phyloP scores from a whole-genome alignment of 2,329 filamentous ascomycete species.

The Exophiala sp. region DNA sequence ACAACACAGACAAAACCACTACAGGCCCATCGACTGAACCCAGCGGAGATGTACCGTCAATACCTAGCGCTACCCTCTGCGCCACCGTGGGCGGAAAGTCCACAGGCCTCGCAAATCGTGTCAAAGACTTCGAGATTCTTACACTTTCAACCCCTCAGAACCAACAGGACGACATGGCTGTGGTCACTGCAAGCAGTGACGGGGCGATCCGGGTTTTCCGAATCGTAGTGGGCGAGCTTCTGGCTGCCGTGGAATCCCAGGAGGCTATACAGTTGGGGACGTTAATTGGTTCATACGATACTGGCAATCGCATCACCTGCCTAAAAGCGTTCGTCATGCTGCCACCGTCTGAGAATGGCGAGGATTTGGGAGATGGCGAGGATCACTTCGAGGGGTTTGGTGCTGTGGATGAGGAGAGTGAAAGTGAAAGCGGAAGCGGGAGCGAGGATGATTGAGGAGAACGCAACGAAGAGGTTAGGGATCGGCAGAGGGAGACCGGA shows the following conservation, averaged over 20 bases:
- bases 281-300: conserved; percentile 72
- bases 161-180: conserved; percentile 39
- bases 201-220: conserved; percentile 76
- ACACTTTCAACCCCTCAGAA: conserved; percentile 35
- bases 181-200: conserved; percentile 76
- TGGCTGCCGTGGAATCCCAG: conserved; percentile 16
- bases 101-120: conserved; percentile 60
- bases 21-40: conserved; percentile 31
- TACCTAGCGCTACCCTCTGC: conserved; percentile 56
- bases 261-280: conserved; percentile 51
- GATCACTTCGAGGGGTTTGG: conserved; percentile 23
- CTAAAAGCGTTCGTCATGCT: conserved; percentile 81
- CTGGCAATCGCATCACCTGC: conserved; percentile 83
- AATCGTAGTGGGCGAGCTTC: conserved; percentile 40
- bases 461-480: neutral
- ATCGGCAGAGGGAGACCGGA: neutral
- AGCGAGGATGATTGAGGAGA: conserved; percentile 21
- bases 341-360: conserved; percentile 46
- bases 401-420: conserved; percentile 28
- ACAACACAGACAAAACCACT: conserved; percentile 52
- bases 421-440: conserved; percentile 32
- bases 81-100: conserved; percentile 73
- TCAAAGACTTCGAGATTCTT: conserved; percentile 82
- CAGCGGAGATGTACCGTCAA: conserved; percentile 45
- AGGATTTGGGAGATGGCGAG: conserved; percentile 10